Evolutionary conservation across 2,329 filamentous ascomycete species (phyloP), one percentile per base, ranked within the genome.

Genomic region (Grosmannia huntii): DNA sequence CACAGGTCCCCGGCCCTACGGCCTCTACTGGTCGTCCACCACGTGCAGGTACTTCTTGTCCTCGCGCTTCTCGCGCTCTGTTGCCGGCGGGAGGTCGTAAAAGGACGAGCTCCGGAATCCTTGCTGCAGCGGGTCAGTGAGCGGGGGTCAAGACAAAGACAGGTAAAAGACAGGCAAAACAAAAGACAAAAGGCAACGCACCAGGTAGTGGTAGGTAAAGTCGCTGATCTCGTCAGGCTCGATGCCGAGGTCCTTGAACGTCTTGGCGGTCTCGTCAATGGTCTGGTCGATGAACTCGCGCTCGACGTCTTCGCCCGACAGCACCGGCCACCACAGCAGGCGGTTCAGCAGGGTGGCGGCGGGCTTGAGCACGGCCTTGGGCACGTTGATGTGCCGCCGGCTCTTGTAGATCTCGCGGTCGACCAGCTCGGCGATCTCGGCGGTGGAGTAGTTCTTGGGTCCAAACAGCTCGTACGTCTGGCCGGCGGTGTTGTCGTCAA

Each of bases 41-140:
- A 99, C 91, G 72, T 99, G 94, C 71, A 97, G 76, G 72, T 95
- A 99, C 79, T 96, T 94, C 82, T 86, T 94, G 75, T 97, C 91
- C 73, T 97, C 91, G 67, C 82, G 81, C 81, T 85, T 94, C 80
- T 99, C 94, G 73, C 87, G 88, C 76, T 96, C 92, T 38, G 92
- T 96, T 68, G 92, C 86, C 54, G 94, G 92, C 55, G 94, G 94
- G 64, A 97, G 80, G 70, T 99, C 92, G 73, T 95, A 96, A 81
- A 86, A 94, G 67, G 85, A 82, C 59, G 87, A 82, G 74, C 88
- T 92, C 70, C 94, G 87, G 79, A 89, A 96, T 71, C 85, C 87
- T 87, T 95, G 87, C 89, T 92, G 66, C 64, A 23, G 50, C 31
- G 52, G 33, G 48, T 33, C 31, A 33, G 31, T n/a, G n/a, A n/a